Evolutionary conservation across 1,284 basidiomycete genomes (phyloP).

Genomic region (Boletellus dicymbophilus): DNA sequence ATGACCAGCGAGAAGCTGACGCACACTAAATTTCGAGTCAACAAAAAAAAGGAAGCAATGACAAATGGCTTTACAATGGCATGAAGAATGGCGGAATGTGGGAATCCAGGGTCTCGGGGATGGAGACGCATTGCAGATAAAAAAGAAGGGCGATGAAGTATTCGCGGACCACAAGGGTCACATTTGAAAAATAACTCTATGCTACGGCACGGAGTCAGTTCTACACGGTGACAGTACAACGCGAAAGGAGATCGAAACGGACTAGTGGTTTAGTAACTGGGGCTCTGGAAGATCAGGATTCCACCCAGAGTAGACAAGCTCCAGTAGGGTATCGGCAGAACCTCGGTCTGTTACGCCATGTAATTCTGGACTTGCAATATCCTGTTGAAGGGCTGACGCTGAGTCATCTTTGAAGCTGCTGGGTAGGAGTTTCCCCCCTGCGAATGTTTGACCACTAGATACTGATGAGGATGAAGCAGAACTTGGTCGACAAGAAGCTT

Average conservation of each 20-base stretch:
- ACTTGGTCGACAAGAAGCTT: slow-evolving; percentile 16
- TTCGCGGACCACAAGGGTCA: slow-evolving; percentile 79
- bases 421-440: slow-evolving; percentile 6
- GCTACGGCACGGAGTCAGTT: slow-evolving; percentile 38
- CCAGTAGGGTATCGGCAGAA: slow-evolving; percentile 53
- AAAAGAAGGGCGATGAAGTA: slow-evolving; percentile 80
- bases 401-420: slow-evolving; percentile 8
- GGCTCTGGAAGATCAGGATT: slow-evolving; percentile 80
- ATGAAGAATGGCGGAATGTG: slow-evolving; percentile 80
- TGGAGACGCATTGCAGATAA: slow-evolving; percentile 72
- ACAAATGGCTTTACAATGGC: slow-evolving; percentile 56
- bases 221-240: background rate
- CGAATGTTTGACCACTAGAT: slow-evolving; percentile 16
- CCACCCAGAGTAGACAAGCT: slow-evolving; percentile 75
- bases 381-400: slow-evolving; percentile 36
- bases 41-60: background rate
- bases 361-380: slow-evolving; percentile 54
- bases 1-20: slow-evolving; percentile 80
- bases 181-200: slow-evolving; percentile 81
- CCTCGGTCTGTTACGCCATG: slow-evolving; percentile 37
- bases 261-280: slow-evolving; percentile 72
- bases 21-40: slow-evolving; percentile 63
- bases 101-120: slow-evolving; percentile 75
- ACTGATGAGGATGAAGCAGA: slow-evolving; percentile 28
- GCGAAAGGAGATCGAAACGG: slow-evolving; percentile 31